Evolutionary conservation across 2,329 filamentous ascomycete genomes (phyloP).

Genomic region (Venturia effusa): DNA sequence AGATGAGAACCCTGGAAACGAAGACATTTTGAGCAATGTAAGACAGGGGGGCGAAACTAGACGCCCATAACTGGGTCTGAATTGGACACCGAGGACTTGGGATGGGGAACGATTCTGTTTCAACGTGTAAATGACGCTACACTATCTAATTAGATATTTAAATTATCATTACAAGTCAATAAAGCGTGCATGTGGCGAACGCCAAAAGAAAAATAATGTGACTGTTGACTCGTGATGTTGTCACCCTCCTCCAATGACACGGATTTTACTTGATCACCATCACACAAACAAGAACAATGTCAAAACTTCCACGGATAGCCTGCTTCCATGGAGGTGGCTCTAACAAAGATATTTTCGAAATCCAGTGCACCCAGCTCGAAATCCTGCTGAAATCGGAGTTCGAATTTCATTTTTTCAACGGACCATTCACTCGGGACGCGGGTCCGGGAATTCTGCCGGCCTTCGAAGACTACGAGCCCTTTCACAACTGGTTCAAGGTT

Average conservation of each 20-base stretch:
- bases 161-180: too few species aligned
- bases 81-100: too few species aligned
- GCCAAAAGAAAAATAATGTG: too few species aligned
- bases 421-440: conserved; percentile 2
- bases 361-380: not conserved
- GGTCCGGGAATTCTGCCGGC: conserved; percentile 11
- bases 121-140: too few species aligned
- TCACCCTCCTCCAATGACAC: too few species aligned
- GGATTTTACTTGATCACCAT: not conserved
- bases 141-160: too few species aligned
- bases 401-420: conserved; percentile 9
- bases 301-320: conserved; percentile 2
- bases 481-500: conserved; percentile 8
- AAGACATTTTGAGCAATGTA: conserved; percentile 30
- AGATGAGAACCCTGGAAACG: conserved; percentile 28
- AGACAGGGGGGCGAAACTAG: conserved; percentile 22
- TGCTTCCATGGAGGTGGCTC: conserved; percentile 11
- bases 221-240: too few species aligned
- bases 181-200: too few species aligned
- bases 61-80: not conserved
- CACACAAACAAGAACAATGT: not conserved
- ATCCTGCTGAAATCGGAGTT: not conserved
- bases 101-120: too few species aligned
- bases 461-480: conserved; percentile 11
- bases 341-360: conserved; percentile 1